Base-by-base conservation (phyloP, 2,329 filamentous ascomycete genomes). In the Beauveria scarabaeidicola region DNA sequence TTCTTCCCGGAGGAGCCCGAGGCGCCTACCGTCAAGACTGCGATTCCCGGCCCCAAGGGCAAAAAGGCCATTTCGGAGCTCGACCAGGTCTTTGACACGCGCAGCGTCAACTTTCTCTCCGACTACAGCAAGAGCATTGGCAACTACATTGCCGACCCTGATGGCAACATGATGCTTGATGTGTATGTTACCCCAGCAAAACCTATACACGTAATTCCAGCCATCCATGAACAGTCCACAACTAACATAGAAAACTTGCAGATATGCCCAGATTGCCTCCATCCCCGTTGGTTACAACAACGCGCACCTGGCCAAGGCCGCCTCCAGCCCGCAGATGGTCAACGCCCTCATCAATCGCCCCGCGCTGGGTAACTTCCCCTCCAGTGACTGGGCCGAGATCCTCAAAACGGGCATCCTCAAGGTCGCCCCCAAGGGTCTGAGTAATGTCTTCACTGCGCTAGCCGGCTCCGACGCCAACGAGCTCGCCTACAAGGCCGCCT, bases 241-340 rank as follows among this genome's bases (percentile, higher is more conserved):
- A 23, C 44, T 57, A 41, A 57, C 32, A 48, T 19, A 19, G 13
- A 8, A 4, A 13, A 19, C 5, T 23, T 19, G 3, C 65, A 88
- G 86, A 61, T 93, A 93, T 70, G 89, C 91, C 55, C 91, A 96
- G 75, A 96, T 96, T 69, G 91, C 91, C 63, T 96, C 90, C 46
- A 96, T 96, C 67, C 89, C 91, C 3, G 81, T 96, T 50, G 91
- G 91, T 62, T 96, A 96, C 82, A 96, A 93, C 81, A 96, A 96
- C 77, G 86, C 90, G 7, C 75, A 81, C 64, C 82, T 96, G 63
- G 78, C 83, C 65, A 79, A 85, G 67, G 85, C 86, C 38, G 89
- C 90, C 27, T 81, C 82, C 63, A 88, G 87, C 59, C 85, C 87
- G 25, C 88, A 92, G 68, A 95, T 96, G 90, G 77, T 85, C 68